Evolutionary conservation across 768 basidiomycete species (phyloP), one percentile per base, ranked within the genome.

Genomic region (Amanita subjunquillea): DNA sequence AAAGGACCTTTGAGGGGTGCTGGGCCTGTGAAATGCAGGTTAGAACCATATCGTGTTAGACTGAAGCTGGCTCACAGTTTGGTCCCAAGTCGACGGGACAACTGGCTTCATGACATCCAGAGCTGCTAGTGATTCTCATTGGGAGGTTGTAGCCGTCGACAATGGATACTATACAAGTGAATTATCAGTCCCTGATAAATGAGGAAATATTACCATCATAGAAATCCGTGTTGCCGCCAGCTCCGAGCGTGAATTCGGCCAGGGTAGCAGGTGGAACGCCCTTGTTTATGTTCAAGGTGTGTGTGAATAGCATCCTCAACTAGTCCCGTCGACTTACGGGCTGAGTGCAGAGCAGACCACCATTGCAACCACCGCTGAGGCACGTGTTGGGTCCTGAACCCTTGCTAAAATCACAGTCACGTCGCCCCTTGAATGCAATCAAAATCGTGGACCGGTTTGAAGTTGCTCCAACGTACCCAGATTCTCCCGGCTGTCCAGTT

Each of bases 141-240:
- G 85, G 83, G 9, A 86, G 62, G 59, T 85, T 83, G 58, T 72
- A 82, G 1, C 83, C 83, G 55, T 85, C 80, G 37, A 85, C 82
- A 32, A 85, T 67, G 25, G 81, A 82, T 34, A 83, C 82, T 82
- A 51, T n/a, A 7, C 25, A 6, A 49, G 20, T 41, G 40, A 53
- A 38, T 36, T 27, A 12, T 30, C 15, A 2, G 6, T 6, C 13
- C 25, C 32, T 8, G 38, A 23, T 22, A 9, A 12, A 20, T n/a
- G 7, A 20, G 6, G 4, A 10, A 30, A 46, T n/a, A 34, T 12
- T 48, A 82, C 82, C 77, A 62, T 85, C 83, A 50, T 83, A 86
- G 55, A 68, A 81, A 56, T 86, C 85, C 1, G 39, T 23, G 44
- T 68, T 71, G 10, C 67, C 72, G 40, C 63, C 59, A 1, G 60